Evolutionary conservation across 805 yeast genomes (phyloP).

Genomic region (Metschnikowia kofuensis): DNA sequence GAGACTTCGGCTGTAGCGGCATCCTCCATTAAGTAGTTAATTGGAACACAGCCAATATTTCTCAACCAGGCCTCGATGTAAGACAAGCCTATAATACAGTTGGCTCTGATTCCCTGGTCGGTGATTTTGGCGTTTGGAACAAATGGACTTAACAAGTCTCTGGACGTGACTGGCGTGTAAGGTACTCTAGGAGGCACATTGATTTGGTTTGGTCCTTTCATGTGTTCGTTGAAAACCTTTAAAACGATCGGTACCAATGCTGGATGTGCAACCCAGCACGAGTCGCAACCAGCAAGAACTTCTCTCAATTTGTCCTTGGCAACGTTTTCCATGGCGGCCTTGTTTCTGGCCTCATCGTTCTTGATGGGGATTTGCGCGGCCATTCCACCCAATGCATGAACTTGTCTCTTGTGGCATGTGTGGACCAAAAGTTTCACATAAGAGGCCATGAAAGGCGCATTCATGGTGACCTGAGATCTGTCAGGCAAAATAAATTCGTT

Average conservation of each 20-base stretch:
- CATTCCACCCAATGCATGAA: constrained; percentile 90
- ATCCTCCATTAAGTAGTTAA: constrained; percentile 83
- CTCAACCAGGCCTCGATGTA: constrained; percentile 87
- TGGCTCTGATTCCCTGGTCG: constrained; percentile 65
- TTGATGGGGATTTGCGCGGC: constrained; percentile 85
- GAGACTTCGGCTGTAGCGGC: constrained; percentile 90
- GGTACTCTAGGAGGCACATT: constrained; percentile 47
- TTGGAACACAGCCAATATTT: constrained; percentile 83
- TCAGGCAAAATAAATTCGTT: constrained; percentile 71
- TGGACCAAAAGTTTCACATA: constrained; percentile 72
- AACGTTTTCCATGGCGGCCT: constrained; percentile 68
- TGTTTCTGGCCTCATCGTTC: constrained; percentile 60
- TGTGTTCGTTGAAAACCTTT: constrained; percentile 66
- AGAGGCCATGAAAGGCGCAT: constrained; percentile 76
- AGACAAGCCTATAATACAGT: constrained; percentile 71
- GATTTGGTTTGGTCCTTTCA: constrained; percentile 83
- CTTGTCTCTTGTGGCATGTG: constrained; percentile 74
- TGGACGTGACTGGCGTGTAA: constrained; percentile 54
- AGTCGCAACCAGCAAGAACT: constrained; percentile 77
- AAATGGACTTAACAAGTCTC: constrained; percentile 60
- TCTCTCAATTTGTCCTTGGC: constrained; percentile 74
- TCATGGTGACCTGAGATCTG: constrained; percentile 76
- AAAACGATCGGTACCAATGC: constrained; percentile 73
- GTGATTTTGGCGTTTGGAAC: constrained; percentile 65
- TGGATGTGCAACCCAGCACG: constrained; percentile 89